Evolutionary conservation across 2,329 filamentous ascomycete genomes (phyloP).

Genomic region (Geoglossum cookeanum): DNA sequence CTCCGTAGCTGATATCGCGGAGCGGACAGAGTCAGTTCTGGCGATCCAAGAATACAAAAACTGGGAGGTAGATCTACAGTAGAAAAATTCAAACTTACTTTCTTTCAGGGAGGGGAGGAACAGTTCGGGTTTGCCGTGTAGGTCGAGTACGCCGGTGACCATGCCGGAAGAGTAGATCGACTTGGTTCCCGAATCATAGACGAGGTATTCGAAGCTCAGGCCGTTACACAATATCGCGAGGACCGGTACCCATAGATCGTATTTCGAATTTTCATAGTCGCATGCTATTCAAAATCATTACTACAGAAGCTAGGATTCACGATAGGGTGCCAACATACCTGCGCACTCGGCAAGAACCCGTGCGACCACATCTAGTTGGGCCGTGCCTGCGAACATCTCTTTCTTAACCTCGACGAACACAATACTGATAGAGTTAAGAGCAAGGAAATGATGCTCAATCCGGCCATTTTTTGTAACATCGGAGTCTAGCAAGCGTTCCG

Average conservation of each 20-base stretch:
- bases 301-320: background rate
- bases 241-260: conserved; percentile 2
- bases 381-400: background rate
- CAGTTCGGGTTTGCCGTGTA: background rate
- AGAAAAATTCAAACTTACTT: background rate
- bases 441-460: conserved; percentile 4
- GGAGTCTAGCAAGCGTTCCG: background rate
- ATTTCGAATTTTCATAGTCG: conserved; percentile 3
- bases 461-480: conserved; percentile 3
- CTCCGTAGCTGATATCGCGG: background rate
- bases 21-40: background rate
- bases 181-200: background rate
- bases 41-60: background rate
- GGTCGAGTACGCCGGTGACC: background rate
- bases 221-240: conserved; percentile 5
- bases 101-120: background rate
- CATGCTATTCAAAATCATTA: background rate
- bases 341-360: conserved; percentile 5
- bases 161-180: background rate
- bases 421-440: conserved; percentile 1
- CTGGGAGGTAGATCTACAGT: too few species aligned
- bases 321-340: background rate
- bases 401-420: conserved; percentile 5
- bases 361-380: background rate
- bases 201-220: conserved; percentile 3